Base-by-base conservation (phyloP, 192 early-diverging fungal species). In the Entomortierella chlamydospora region DNA sequence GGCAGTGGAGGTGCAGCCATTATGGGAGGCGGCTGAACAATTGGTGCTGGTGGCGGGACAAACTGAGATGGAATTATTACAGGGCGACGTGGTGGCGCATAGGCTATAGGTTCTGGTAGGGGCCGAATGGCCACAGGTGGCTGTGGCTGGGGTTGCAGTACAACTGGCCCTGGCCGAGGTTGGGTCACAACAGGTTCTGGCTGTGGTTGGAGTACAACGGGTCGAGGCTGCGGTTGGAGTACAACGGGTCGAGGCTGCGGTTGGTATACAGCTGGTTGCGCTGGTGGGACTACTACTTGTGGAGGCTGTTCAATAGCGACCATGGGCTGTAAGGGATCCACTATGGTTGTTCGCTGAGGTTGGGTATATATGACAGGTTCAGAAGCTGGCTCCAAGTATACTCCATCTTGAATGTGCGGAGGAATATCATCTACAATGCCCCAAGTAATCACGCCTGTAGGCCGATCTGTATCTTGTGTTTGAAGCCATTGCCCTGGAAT, bases 401-500 rank as follows among this genome's bases (percentile, higher is more conserved):
- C 12, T 18, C 55, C 55, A 9, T 45, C 61, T 45, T 58, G 52
- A 13, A 59, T 34, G 8, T 53, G 59, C 45, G 55, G 65, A 13
- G 54, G 45, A 26, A 79, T 70, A n/a, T 70, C 76, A 17, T 64
- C 68, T 17, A 45, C 63, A 45, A 58, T 33, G 0, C 73, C 73
- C 73, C 73, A 78, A 3, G 73, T 70, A 10, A 78, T 63, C 10
- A 69, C 61, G 6, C 73, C 67, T 11, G 59, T 42, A 7, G 53
- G 57, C 4, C 18, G 61, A 4, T 29, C 52, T 12, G 23, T 7
- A 2, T 63, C 73, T 10, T 63, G 34, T 2, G 50, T 50, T 1
- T 61, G 31, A 2, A 62, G 17, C 64, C 64, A 68, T 22, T 66
- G 64, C 25, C 52, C 72, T 43, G 64, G 52, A 17, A 64, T 28